Evolutionary conservation across 352 stramenopile genomes (phyloP).

Genomic region (Pythium pyrilobum): DNA sequence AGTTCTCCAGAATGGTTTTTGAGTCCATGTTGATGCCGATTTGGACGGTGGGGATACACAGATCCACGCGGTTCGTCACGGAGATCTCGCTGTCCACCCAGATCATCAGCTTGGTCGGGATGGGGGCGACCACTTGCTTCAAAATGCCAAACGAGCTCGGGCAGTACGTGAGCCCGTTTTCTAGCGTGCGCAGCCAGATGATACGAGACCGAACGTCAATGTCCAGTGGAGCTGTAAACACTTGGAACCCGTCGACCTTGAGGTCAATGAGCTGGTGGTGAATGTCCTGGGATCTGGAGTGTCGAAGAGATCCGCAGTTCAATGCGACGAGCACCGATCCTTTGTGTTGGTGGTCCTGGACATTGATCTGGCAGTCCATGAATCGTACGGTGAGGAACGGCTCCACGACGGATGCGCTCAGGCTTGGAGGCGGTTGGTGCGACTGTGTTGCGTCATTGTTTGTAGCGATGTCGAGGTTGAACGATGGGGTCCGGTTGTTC

Average conservation of each 20-base stretch:
- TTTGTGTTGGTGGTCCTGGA: slow-evolving; percentile 69
- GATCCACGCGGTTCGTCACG: slow-evolving; percentile 36
- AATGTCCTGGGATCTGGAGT: slow-evolving; percentile 45
- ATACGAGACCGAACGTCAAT: slow-evolving; percentile 65
- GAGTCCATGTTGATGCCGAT: slow-evolving; percentile 40
- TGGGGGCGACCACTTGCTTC: slow-evolving; percentile 59
- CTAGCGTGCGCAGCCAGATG: slow-evolving; percentile 55
- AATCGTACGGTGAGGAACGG: slow-evolving; percentile 71
- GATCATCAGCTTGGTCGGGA: slow-evolving; percentile 48
- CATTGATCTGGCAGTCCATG: slow-evolving; percentile 69
- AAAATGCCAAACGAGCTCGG: slow-evolving; percentile 53
- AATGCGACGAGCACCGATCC: slow-evolving; percentile 62
- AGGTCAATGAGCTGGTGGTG: slow-evolving; percentile 52
- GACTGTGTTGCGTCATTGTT: slow-evolving; percentile 5
- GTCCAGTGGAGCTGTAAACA: slow-evolving; percentile 64
- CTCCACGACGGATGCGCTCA: slow-evolving; percentile 19
- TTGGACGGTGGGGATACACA: slow-evolving; percentile 58
- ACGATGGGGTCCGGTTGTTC: slow-evolving; percentile 14
- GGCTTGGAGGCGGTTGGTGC: neutral
- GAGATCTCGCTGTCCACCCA: slow-evolving; percentile 41
- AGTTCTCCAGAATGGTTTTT: slow-evolving; percentile 63
- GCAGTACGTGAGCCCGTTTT: slow-evolving; percentile 51
- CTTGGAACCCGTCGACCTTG: slow-evolving; percentile 53
- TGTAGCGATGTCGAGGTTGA: neutral
- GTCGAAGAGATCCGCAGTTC: slow-evolving; percentile 47